Conservation (phyloP, 1,284 basidiomycete species). For the Sparassis latifolia region DNA sequence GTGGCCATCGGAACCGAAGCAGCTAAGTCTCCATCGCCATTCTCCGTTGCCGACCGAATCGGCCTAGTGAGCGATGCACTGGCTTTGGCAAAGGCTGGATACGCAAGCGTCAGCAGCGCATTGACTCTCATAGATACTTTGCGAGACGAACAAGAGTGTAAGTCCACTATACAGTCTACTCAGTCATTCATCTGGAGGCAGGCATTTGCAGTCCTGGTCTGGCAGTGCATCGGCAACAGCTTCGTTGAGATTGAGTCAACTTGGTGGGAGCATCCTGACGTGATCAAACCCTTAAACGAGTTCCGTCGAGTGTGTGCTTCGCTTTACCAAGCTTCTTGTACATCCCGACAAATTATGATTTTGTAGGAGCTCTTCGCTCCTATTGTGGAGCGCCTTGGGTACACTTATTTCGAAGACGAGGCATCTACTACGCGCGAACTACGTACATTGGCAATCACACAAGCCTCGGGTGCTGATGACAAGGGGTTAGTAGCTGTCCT, state of each 20-base stretch:
- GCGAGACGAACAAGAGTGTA: constrained; percentile 70
- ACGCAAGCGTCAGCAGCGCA: constrained; percentile 70
- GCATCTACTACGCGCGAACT: constrained; percentile 69
- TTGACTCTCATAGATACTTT: constrained; percentile 69
- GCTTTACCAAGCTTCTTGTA: not conserved
- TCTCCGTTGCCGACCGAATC: constrained; percentile 81
- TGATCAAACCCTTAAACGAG: constrained; percentile 54
- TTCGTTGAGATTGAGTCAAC: constrained; percentile 54
- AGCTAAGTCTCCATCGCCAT: constrained; percentile 53
- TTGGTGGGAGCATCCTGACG: constrained; percentile 82
- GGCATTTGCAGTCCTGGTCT: constrained; percentile 57
- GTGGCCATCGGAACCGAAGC: constrained; percentile 77
- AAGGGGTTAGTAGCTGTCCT: constrained; percentile 32
- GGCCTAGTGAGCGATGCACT: constrained; percentile 81
- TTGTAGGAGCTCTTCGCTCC: constrained; percentile 69
- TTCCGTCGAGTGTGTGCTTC: constrained; percentile 50
- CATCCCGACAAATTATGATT: not conserved
- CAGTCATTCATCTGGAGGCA: not conserved
- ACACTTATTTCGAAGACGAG: constrained; percentile 68
- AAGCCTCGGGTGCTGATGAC: constrained; percentile 62
- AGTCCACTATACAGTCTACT: constrained; percentile 20
- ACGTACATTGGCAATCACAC: constrained; percentile 70
- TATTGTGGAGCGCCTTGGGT: constrained; percentile 76
- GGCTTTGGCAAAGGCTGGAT: constrained; percentile 76
- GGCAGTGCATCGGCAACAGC: constrained; percentile 56